Evolutionary conservation across 2,329 filamentous ascomycete genomes (phyloP).

Genomic region (Coleophoma eucalyptorum): DNA sequence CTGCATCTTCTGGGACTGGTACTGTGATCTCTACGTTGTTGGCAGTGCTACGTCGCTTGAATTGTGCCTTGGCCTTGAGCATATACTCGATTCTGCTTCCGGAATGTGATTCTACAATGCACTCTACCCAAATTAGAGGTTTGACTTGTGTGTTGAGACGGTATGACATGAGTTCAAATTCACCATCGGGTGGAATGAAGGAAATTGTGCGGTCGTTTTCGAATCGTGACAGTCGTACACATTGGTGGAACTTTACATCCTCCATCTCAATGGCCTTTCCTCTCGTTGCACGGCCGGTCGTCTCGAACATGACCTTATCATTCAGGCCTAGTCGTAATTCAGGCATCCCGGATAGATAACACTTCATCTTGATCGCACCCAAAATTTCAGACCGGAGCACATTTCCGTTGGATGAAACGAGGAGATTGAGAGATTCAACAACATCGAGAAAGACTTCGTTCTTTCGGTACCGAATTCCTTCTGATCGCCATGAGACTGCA

Average conservation of each 20-base stretch:
- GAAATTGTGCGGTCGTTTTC: constrained; percentile 98
- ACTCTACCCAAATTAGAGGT: constrained; percentile 98
- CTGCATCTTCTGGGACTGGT: constrained; percentile 94
- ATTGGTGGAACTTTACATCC: constrained; percentile 99
- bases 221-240: constrained; percentile 90
- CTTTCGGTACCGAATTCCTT: constrained; percentile 97
- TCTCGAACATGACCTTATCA: constrained; percentile 99
- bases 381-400: constrained; percentile 95
- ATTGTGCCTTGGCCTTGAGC: constrained; percentile 96
- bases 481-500: constrained; percentile 94
- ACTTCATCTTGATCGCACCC: constrained; percentile 99
- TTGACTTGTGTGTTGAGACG: constrained; percentile 98
- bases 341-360: constrained; percentile 97
- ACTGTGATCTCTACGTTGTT: constrained; percentile 99
- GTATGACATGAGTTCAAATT: constrained; percentile 99
- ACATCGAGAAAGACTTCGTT: constrained; percentile 99
- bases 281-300: constrained; percentile 86
- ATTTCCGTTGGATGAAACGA: constrained; percentile 92
- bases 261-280: constrained; percentile 99
- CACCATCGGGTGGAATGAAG: constrained; percentile 96
- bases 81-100: constrained; percentile 97
- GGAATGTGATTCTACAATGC: constrained; percentile 92
- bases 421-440: constrained; percentile 90
- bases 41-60: constrained; percentile 94
- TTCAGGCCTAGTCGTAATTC: constrained; percentile 91